Evolutionary conservation across 176 grass and related monocot genomes (phyloP).

Genomic region (bread wheat (Triticum aestivum)): DNA sequence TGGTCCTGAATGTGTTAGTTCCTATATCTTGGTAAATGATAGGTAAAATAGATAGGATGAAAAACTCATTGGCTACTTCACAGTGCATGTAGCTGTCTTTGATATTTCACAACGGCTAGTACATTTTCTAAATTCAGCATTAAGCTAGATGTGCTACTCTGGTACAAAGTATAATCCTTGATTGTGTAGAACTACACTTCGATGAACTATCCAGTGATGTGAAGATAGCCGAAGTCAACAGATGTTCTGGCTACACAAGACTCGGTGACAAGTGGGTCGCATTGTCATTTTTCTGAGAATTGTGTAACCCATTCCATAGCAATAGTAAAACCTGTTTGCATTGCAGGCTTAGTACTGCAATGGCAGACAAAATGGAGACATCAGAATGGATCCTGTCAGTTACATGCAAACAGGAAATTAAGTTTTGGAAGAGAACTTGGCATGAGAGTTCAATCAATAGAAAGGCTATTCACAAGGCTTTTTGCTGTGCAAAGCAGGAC

Average conservation of each 20-base stretch:
- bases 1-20: no score
- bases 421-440: not conserved
- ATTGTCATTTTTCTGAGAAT: not conserved
- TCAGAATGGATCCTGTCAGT: not conserved
- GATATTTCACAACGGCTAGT: not conserved
- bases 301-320: not conserved
- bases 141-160: not conserved
- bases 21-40: not conserved
- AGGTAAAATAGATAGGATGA: not conserved
- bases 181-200: not conserved
- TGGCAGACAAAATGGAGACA: not conserved
- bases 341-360: not conserved
- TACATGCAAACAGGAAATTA: not conserved
- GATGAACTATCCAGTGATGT: not conserved
- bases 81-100: not conserved
- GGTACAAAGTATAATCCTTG: not conserved
- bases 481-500: no score
- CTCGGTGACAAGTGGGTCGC: not conserved
- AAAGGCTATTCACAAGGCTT: no score
- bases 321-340: conserved; percentile 12
- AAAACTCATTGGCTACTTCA: not conserved
- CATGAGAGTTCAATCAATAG: no score
- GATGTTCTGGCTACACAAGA: not conserved
- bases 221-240: not conserved
- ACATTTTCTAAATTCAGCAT: not conserved